Conservation (phyloP, 805 yeast species). For the Kluyveromyces lactis region DNA sequence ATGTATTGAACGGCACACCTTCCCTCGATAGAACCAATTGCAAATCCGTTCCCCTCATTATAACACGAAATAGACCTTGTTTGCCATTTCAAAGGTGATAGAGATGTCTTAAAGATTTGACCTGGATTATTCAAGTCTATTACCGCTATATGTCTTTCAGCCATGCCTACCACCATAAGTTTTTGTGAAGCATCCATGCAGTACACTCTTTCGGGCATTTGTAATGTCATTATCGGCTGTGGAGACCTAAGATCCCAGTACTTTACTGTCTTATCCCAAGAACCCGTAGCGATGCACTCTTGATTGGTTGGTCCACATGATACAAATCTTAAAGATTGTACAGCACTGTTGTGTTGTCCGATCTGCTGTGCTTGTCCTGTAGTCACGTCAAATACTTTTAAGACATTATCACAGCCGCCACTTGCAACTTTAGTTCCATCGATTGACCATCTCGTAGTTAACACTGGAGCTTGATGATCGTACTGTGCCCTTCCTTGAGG, state of each 20-base stretch:
- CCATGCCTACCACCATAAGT: slow-evolving; percentile 86
- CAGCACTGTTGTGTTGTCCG: slow-evolving; percentile 80
- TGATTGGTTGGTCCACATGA: slow-evolving; percentile 80
- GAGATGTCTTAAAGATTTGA: slow-evolving; percentile 60
- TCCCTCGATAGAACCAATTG: slow-evolving; percentile 90
- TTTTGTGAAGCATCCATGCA: slow-evolving; percentile 78
- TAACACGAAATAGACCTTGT: slow-evolving; percentile 76
- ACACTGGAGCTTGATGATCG: slow-evolving; percentile 85
- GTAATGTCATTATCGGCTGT: slow-evolving; percentile 71
- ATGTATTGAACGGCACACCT: slow-evolving; percentile 91
- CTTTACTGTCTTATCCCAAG: slow-evolving; percentile 92
- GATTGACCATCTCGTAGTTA: slow-evolving; percentile 69
- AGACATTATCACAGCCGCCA: slow-evolving; percentile 89
- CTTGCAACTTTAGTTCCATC: slow-evolving; percentile 86
- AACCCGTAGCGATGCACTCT: slow-evolving; percentile 75
- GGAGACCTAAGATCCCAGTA: slow-evolving; percentile 93
- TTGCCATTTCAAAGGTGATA: slow-evolving; percentile 83
- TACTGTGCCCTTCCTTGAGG: slow-evolving; percentile 83
- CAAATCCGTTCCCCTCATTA: slow-evolving; percentile 89
- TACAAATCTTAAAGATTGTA: slow-evolving; percentile 64
- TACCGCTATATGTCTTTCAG: slow-evolving; percentile 73
- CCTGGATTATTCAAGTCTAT: slow-evolving; percentile 80
- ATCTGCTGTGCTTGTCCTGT: slow-evolving; percentile 77
- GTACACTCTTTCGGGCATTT: slow-evolving; percentile 85
- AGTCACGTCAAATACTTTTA: slow-evolving; percentile 72